phyloP scores from a whole-genome alignment of 306 rosid genomes.

The Cucurbita maxima region DNA sequence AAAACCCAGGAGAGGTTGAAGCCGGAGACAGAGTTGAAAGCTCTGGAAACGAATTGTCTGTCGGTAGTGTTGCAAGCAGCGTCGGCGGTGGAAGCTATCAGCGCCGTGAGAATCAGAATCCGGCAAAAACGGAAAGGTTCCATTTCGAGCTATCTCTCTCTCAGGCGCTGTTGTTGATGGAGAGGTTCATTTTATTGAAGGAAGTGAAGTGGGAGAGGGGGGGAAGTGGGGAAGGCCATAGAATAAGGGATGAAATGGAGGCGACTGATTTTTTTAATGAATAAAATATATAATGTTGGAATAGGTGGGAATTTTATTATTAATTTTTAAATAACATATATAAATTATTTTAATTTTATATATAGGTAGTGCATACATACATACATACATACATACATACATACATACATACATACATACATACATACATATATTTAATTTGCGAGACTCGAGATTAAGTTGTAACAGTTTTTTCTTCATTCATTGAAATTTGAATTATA shows the following conservation, averaged over 20 bases:
- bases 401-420: too few relatives aligned
- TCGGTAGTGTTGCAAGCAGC: constrained; percentile 46
- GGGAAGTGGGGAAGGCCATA: background rate
- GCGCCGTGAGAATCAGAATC: constrained; percentile 25
- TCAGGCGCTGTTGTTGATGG: background rate
- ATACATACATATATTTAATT: too few relatives aligned
- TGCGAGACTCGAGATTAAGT: too few relatives aligned
- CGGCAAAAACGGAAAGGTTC: constrained; percentile 7
- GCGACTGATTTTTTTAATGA: background rate
- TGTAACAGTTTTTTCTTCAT: too few relatives aligned
- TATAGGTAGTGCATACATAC: too few relatives aligned
- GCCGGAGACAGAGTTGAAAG: constrained; percentile 49
- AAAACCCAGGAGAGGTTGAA: constrained; percentile 41
- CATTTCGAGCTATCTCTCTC: constrained; percentile 9
- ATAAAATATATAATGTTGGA: background rate
- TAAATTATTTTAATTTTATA: too few relatives aligned
- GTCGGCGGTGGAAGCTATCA: constrained; percentile 13
- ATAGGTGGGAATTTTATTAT: background rate
- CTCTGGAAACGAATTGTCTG: constrained; percentile 26
- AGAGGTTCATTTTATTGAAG: background rate
- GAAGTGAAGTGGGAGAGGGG: background rate
- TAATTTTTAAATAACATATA: too few relatives aligned
- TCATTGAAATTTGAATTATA: too few relatives aligned
- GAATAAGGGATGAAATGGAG: background rate
- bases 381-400: too few relatives aligned